Evolutionary conservation across 2,329 filamentous ascomycete species (phyloP).

Genomic region (Trichoderma koningii): DNA sequence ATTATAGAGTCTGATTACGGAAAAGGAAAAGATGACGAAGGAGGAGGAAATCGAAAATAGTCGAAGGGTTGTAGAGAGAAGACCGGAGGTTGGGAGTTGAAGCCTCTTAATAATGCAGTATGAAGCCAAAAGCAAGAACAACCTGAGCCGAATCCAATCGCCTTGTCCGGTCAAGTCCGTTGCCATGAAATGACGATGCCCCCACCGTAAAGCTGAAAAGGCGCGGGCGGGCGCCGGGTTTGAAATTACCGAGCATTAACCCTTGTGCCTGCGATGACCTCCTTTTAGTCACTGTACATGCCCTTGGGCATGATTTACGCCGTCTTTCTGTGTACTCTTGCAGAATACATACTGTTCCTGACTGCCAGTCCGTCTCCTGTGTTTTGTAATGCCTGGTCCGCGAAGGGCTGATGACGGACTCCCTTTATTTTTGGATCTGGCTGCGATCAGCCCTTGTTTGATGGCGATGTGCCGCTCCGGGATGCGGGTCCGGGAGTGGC

Average conservation of each 20-base stretch:
- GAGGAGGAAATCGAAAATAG: no score
- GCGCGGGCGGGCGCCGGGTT: slow-evolving; percentile 18
- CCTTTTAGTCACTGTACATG: not conserved
- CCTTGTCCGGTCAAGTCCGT: slow-evolving; percentile 15
- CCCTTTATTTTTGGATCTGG: slow-evolving; percentile 1
- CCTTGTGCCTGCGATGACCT: slow-evolving; percentile 13
- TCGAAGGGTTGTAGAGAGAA: not conserved
- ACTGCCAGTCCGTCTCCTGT: not conserved
- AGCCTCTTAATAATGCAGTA: slow-evolving; percentile 12
- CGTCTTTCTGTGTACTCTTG: not conserved
- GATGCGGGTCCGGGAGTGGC: slow-evolving; percentile 25
- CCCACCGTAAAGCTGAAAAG: slow-evolving; percentile 17
- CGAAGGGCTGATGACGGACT: not conserved
- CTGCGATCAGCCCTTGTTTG: slow-evolving; percentile 20
- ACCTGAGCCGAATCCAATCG: not conserved
- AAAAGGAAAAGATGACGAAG: not conserved
- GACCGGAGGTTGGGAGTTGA: not conserved
- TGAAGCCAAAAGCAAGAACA: no score
- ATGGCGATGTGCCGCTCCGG: slow-evolving; percentile 15
- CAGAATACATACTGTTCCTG: not conserved
- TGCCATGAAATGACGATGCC: not conserved
- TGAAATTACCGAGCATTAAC: slow-evolving; percentile 24
- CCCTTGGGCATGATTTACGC: not conserved
- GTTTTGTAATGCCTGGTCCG: not conserved
- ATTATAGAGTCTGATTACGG: not conserved